Base-by-base conservation (phyloP, 164 flowering plant genomes). In the Berberis vulgaris region DNA sequence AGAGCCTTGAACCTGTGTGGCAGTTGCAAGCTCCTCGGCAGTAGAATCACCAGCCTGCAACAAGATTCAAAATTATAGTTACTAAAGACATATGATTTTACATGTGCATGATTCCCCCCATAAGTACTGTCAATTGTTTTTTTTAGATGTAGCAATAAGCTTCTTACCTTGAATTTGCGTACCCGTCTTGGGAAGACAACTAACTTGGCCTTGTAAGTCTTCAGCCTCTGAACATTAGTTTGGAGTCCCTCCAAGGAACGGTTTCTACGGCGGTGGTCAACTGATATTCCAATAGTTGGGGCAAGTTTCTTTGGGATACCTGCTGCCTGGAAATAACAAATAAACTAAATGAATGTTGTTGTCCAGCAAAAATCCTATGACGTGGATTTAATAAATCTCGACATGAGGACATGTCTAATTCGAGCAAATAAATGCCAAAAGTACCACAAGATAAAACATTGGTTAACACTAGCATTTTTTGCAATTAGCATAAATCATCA, bases 131-230 rank as follows among this genome's bases (percentile, higher is more conserved):
- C 57, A 54, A 60, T 41, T 60, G 44, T 39, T 52, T 41, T 1
- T 5, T 38, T 39, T 41, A 42, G 1, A 56, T 13, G 1, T 3
- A 56, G 7, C 1, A 40, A 38, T 56, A 55, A 55, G 26, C 1
- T 13, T 1, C 45, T 65, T 76, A 89, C 96, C 93, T 89, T 89
- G 72, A 78, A 61, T 49, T 85, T 84, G 61, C 82, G 74, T 1
- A 84, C 78, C 38, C 80, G 81, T 62, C 96, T 83, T 67, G 96
- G 96, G 84, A 89, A 89, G 79, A 89, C 77, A 66, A 89, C 91
- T 40, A 89, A 61, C 65, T 86, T 85, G 41, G 93, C 86, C 80
- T 89, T 89, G 87, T 85, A 86, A 1, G 90, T 85, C 77, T 85
- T 85, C 71, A 86, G 76, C 81, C 96, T 79, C 74, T 85, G 86